Evolutionary conservation across 1,139 yeast genomes (phyloP).

Genomic region (Trichomonascaceae sp.): DNA sequence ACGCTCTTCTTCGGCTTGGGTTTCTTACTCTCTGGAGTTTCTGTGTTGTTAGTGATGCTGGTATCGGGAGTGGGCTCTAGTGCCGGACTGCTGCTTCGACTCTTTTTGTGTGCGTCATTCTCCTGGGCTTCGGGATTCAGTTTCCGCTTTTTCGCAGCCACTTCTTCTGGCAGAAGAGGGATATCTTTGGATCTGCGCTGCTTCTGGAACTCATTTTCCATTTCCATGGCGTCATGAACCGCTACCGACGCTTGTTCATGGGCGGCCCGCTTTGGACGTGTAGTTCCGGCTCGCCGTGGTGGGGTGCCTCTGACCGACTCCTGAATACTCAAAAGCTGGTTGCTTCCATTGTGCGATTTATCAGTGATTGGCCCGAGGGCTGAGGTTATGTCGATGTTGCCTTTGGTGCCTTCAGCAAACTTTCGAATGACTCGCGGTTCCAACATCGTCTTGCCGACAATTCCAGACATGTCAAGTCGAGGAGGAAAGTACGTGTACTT

Average conservation of each 20-base stretch:
- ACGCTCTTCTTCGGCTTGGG: too few species aligned
- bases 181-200: slow-evolving; percentile 12
- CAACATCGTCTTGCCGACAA: slow-evolving; percentile 41
- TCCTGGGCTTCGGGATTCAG: background rate
- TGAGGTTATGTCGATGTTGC: background rate
- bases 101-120: background rate
- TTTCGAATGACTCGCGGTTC: slow-evolving; percentile 29
- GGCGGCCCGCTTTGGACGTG: slow-evolving; percentile 32
- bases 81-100: background rate
- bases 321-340: background rate
- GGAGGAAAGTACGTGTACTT: slow-evolving; percentile 38
- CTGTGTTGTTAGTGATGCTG: background rate
- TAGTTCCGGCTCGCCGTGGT: background rate
- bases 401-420: slow-evolving; percentile 25
- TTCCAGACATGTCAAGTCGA: slow-evolving; percentile 29
- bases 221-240: slow-evolving; percentile 56
- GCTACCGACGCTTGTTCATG: slow-evolving; percentile 53
- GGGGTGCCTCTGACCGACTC: background rate
- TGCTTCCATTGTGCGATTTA: slow-evolving; percentile 8
- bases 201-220: slow-evolving; percentile 47
- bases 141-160: background rate
- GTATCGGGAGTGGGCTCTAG: background rate
- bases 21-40: background rate
- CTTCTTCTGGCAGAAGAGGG: slow-evolving; percentile 9
- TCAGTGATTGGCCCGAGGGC: slow-evolving; percentile 3